Percentiles rank a stretch among this genome's conserved stretches.
Evolutionary conservation across 2,329 filamentous ascomycete species (phyloP).

Genomic region (Pseudogymnoascus sp.): DNA sequence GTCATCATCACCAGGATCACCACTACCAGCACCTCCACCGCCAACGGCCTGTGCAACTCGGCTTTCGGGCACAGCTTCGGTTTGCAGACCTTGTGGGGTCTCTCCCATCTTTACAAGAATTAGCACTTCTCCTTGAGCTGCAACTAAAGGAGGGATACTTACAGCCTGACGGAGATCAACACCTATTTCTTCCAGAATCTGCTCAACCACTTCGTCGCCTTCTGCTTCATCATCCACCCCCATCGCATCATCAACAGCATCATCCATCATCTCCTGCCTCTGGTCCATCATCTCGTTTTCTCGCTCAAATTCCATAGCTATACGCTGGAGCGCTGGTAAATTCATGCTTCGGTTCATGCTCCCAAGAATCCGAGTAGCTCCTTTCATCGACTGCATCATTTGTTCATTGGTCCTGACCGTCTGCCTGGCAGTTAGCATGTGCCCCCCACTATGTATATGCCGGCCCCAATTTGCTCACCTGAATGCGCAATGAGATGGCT

Average conservation of each 20-base stretch:
- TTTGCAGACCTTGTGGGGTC: conserved; percentile 78
- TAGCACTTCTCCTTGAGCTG: background rate
- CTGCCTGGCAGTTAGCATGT: conserved; percentile 37
- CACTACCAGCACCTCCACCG: conserved; percentile 45
- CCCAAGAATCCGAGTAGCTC: conserved; percentile 82
- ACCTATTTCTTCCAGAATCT: conserved; percentile 94
- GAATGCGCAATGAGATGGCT: conserved; percentile 88
- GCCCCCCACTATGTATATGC: background rate
- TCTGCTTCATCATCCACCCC: conserved; percentile 87
- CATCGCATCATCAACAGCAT: conserved; percentile 94
- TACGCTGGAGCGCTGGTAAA: conserved; percentile 85
- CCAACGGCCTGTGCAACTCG: conserved; percentile 83
- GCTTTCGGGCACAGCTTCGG: conserved; percentile 62
- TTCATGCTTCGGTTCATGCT: conserved; percentile 99
- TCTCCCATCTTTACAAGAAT: conserved; percentile 66
- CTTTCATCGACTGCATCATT: conserved; percentile 99
- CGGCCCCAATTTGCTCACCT: conserved; percentile 47
- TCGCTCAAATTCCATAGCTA: conserved; percentile 97
- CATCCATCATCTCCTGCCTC: conserved; percentile 99
- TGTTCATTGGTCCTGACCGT: conserved; percentile 97
- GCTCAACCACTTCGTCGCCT: conserved; percentile 92
- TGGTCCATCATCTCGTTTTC: conserved; percentile 99
- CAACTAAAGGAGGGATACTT: conserved; percentile 35
- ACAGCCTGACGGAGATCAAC: conserved; percentile 87
- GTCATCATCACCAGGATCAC: conserved; percentile 69